phyloP scores from a whole-genome alignment of 768 basidiomycete species.

The Amanita rubescens region DNA sequence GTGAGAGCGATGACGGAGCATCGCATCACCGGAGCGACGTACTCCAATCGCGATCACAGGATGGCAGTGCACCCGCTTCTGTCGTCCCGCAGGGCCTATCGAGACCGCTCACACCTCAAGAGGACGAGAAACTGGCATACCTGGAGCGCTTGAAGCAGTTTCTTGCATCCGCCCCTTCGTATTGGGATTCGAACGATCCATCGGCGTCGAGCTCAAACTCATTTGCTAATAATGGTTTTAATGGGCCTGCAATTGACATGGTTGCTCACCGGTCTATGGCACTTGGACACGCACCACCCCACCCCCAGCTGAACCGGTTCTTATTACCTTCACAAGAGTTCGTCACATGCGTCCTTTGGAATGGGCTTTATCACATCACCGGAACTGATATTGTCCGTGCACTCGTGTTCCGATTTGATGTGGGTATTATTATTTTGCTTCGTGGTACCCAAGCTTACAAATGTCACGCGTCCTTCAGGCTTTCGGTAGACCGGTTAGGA shows the following conservation, averaged over 20 bases:
- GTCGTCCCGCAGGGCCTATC: slow-evolving; percentile 37
- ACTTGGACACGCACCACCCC: slow-evolving; percentile 38
- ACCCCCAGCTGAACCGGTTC: slow-evolving; percentile 81
- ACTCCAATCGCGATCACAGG: not conserved
- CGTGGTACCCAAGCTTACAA: not conserved
- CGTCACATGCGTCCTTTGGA: slow-evolving; percentile 90
- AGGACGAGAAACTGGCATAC: slow-evolving; percentile 65
- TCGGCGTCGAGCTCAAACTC: slow-evolving; percentile 17
- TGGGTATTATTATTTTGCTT: slow-evolving; percentile 21
- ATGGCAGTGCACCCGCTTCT: slow-evolving; percentile 8
- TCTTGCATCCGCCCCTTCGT: slow-evolving; percentile 75
- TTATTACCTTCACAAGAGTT: slow-evolving; percentile 81
- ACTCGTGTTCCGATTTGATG: slow-evolving; percentile 89
- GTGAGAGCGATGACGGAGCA: not conserved
- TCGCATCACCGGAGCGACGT: slow-evolving; percentile 9
- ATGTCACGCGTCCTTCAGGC: slow-evolving; percentile 30
- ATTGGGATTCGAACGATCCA: slow-evolving; percentile 47
- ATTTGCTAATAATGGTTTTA: slow-evolving; percentile 9
- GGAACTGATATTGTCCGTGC: slow-evolving; percentile 96
- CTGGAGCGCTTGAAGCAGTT: slow-evolving; percentile 85
- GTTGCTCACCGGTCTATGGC: slow-evolving; percentile 11
- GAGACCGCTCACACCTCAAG: slow-evolving; percentile 52
- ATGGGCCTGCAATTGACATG: slow-evolving; percentile 8
- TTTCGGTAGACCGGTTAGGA: slow-evolving; percentile 83
- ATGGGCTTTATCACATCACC: slow-evolving; percentile 87